phyloP scores from a whole-genome alignment of 768 basidiomycete genomes.

The Calocera cornea region DNA sequence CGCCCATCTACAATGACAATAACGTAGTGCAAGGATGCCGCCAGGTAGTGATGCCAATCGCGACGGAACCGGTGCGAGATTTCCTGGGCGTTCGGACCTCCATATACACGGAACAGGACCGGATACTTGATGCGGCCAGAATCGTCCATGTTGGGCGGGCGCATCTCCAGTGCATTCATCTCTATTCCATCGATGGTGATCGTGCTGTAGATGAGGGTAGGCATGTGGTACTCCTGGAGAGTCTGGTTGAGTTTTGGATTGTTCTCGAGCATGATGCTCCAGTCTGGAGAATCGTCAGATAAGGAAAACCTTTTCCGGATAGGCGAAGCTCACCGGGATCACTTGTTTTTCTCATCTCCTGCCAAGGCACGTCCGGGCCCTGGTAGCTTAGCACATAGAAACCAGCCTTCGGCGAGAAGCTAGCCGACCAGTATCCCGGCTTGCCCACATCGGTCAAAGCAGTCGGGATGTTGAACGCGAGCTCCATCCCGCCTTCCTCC shows the following conservation, averaged over 20 bases:
- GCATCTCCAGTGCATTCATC: constrained; percentile 79
- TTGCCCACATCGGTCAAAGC: constrained; percentile 22
- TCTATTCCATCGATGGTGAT: constrained; percentile 71
- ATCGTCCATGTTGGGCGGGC: constrained; percentile 85
- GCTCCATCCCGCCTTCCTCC: background rate
- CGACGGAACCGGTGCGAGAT: constrained; percentile 52
- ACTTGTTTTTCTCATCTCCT: constrained; percentile 52
- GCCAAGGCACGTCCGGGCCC: constrained; percentile 80
- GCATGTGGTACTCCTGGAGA: constrained; percentile 53
- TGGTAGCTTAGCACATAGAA: constrained; percentile 70
- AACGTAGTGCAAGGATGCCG: constrained; percentile 67
- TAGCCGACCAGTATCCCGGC: constrained; percentile 46
- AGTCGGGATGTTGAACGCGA: constrained; percentile 13
- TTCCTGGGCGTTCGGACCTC: constrained; percentile 75
- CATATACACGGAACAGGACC: constrained; percentile 86
- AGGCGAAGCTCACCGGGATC: constrained; percentile 29
- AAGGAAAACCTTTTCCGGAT: background rate
- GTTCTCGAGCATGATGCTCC: constrained; percentile 51
- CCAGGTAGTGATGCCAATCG: constrained; percentile 82
- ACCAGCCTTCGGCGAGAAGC: constrained; percentile 74
- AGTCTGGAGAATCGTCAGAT: constrained; percentile 21
- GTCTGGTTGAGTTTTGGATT: constrained; percentile 55
- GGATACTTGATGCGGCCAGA: constrained; percentile 94
- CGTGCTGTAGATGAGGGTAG: constrained; percentile 55
- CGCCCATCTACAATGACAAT: constrained; percentile 83